These are phyloP conservation scores for Zasmidium citrigriseum DNA, from an alignment of 2,329 filamentous ascomycete species.

Conservation along the genomic window DNA sequence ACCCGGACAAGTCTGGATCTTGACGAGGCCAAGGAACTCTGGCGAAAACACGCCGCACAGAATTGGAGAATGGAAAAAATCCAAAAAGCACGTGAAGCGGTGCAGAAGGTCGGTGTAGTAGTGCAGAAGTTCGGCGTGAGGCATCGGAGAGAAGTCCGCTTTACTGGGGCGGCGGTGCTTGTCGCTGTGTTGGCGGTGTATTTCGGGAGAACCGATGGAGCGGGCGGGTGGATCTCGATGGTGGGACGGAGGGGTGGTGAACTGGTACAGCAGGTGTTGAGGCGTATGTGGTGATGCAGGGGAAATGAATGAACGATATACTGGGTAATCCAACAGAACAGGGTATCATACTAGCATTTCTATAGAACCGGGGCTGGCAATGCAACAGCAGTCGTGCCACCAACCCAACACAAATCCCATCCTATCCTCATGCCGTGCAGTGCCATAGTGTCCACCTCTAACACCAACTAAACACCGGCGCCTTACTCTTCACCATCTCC, in stretches of 20 bases:
- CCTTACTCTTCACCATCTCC: constrained; percentile 92
- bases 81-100: constrained; percentile 54
- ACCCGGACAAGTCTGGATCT: constrained; percentile 58
- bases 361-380: background rate
- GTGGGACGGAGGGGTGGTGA: constrained; percentile 3
- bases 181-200: constrained; percentile 66
- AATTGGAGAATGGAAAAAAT: constrained; percentile 60
- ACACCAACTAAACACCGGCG: constrained; percentile 98
- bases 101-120: constrained; percentile 67
- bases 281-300: background rate
- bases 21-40: constrained; percentile 66
- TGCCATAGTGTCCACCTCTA: too few species aligned
- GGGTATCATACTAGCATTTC: background rate
- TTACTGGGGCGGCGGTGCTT: constrained; percentile 56
- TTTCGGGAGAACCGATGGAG: constrained; percentile 10
- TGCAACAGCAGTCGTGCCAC: background rate
- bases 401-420: background rate
- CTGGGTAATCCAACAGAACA: background rate
- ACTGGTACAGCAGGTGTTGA: background rate
- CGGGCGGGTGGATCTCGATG: constrained; percentile 1
- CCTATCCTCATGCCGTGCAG: background rate
- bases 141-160: constrained; percentile 66
- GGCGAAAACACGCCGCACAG: constrained; percentile 71
- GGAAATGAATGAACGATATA: background rate
- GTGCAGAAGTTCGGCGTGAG: constrained; percentile 53